These are phyloP conservation scores for Pestalotiopsis sp. DNA, from an alignment of 2,329 filamentous ascomycete genomes.

Conservation along the genomic window DNA sequence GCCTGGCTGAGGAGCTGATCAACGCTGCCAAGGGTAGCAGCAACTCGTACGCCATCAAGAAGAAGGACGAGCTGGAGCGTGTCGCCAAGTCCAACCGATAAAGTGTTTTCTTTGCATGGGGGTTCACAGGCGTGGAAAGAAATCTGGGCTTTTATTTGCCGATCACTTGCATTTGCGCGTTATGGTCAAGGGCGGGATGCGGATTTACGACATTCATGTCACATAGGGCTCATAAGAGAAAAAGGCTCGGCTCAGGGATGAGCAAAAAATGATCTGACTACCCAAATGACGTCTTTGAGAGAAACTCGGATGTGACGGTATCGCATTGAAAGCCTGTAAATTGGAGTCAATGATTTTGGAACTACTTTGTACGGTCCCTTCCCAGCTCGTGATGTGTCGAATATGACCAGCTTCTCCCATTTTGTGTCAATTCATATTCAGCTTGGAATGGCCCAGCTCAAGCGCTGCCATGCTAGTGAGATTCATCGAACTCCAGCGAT, in stretches of 20 bases:
- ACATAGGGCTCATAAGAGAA: conserved; percentile 42
- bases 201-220: conserved; percentile 47
- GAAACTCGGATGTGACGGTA: conserved; percentile 2
- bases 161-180: conserved; percentile 46
- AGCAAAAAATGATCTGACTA: conserved; percentile 38
- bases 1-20: conserved; percentile 99
- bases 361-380: background rate
- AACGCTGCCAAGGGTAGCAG: conserved; percentile 99
- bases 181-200: conserved; percentile 45
- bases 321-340: conserved; percentile 11
- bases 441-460: too few relatives aligned
- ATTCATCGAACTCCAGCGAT: too few relatives aligned
- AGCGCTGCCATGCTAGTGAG: too few relatives aligned
- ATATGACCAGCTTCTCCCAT: background rate
- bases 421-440: background rate
- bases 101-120: conserved; percentile 50
- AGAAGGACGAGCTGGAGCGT: conserved; percentile 99
- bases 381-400: background rate
- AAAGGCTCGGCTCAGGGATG: conserved; percentile 39
- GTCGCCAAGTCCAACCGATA: conserved; percentile 99
- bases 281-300: conserved; percentile 32
- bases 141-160: conserved; percentile 39
- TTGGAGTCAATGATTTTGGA: background rate
- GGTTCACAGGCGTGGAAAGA: conserved; percentile 43
- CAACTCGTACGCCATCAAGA: conserved; percentile 99